Base-by-base conservation (phyloP, 495 filamentous ascomycete genomes). In the Xylaria flabelliformis region DNA sequence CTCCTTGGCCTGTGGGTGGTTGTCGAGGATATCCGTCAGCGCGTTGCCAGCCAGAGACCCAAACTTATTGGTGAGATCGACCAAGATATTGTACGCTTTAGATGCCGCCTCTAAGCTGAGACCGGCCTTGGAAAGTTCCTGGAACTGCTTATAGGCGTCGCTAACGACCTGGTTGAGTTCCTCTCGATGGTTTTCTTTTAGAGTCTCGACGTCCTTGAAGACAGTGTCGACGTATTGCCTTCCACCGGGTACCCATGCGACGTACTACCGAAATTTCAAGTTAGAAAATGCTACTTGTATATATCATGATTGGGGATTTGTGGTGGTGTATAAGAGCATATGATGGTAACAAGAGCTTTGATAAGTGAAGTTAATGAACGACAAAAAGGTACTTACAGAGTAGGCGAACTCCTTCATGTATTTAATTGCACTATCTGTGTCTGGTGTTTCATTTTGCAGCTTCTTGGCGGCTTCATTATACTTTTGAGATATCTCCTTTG, bases 1-100 rank as follows among this genome's bases (percentile, higher is more conserved):
- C 76, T 92, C 86, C 82, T 91, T 90, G 13, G 92, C 73, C 73
- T 89, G 73, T 1, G 91, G 91, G 73, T 92, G 91, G 72, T 91
- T 90, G 62, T 91, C 82, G 46, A 92, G 76, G 41, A 92, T 84
- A 64, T 91, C 84, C 46, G 83, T 79, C 24, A 85, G 82, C 0
- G 88, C 86, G 72, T 88, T 86, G 17, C 84, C 86, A 6, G 88
- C 85, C 19, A 92, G 79, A 15, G 84, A 84, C 21, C 83, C 84
- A 1, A 92, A 73, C 46, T 84, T 80, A 44, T 81, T 80, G 3
- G 84, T 69, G 42, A 89, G 78, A 51, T 88, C 89, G 8, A 88
- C 79, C 13, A 92, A 73, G 15, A 90, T 81, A 0, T 86, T 80
- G 77, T 85, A 87, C 1, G 84, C 79, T 74, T 88, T 83, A 34